phyloP scores from a whole-genome alignment of 371 early-diverging fungal genomes.

The Zychaea mexicana region DNA sequence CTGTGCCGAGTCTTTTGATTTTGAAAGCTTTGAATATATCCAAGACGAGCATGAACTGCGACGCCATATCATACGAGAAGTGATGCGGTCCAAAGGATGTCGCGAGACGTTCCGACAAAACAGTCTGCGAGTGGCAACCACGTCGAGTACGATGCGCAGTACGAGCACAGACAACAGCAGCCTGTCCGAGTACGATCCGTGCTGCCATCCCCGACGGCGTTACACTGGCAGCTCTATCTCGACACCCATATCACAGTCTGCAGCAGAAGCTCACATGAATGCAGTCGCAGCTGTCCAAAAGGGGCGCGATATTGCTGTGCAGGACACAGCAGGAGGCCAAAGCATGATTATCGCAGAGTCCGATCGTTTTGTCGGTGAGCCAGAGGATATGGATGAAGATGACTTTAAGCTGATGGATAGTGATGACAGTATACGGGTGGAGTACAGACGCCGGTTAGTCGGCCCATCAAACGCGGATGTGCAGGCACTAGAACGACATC shows the following conservation, averaged over 20 bases:
- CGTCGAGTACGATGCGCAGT: neutral
- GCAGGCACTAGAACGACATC: slow-evolving; percentile 20
- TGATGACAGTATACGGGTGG: slow-evolving; percentile 21
- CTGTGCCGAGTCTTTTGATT: slow-evolving; percentile 37
- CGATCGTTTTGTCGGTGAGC: slow-evolving; percentile 25
- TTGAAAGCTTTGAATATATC: slow-evolving; percentile 48
- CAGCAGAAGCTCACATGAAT: slow-evolving; percentile 35
- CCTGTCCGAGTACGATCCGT: neutral
- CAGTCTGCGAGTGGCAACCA: neutral
- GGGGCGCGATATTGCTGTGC: slow-evolving; percentile 22
- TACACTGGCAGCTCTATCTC: slow-evolving; percentile 48
- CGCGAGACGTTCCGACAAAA: neutral
- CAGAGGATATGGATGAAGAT: slow-evolving; percentile 32
- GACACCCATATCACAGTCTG: slow-evolving; percentile 36
- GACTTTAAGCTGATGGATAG: slow-evolving; percentile 16
- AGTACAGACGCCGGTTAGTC: slow-evolving; percentile 19
- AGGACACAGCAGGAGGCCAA: neutral
- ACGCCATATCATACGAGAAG: slow-evolving; percentile 43
- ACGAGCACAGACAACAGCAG: neutral
- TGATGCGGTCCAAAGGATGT: slow-evolving; percentile 20
- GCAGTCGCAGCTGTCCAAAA: slow-evolving; percentile 38
- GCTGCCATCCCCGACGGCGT: slow-evolving; percentile 23
- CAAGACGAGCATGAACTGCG: slow-evolving; percentile 40
- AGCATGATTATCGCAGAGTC: slow-evolving; percentile 19
- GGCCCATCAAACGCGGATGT: slow-evolving; percentile 21